Evolutionary conservation across 352 stramenopile species (phyloP).

Genomic region (Phytophthora kernoviae): DNA sequence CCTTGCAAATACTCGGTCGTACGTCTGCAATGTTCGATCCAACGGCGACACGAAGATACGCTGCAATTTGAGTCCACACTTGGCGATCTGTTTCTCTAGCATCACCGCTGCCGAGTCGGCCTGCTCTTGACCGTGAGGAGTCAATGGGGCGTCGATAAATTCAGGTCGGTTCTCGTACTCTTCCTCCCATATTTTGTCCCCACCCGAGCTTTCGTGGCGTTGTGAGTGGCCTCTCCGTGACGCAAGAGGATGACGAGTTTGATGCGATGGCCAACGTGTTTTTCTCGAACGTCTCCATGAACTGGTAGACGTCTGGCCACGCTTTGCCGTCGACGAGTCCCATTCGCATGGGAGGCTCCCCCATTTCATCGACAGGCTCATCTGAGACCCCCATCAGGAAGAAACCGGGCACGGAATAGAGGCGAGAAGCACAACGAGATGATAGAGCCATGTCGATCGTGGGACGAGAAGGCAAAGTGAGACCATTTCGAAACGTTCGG

Average conservation of each 20-base stretch:
- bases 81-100: constrained; percentile 47
- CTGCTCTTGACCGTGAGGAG: constrained; percentile 42
- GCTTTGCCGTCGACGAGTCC: constrained; percentile 44
- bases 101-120: constrained; percentile 37
- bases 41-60: constrained; percentile 69
- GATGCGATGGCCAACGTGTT: constrained; percentile 21
- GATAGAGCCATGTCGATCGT: background rate
- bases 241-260: constrained; percentile 70
- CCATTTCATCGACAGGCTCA: constrained; percentile 37
- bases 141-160: constrained; percentile 71
- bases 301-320: constrained; percentile 45
- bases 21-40: constrained; percentile 70
- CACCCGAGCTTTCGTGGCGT: constrained; percentile 64
- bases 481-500: no score
- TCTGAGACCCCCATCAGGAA: constrained; percentile 47
- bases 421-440: constrained; percentile 4
- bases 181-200: constrained; percentile 51
- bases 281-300: constrained; percentile 35
- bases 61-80: constrained; percentile 55
- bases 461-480: constrained; percentile 9
- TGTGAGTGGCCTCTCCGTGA: constrained; percentile 72
- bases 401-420: constrained; percentile 44
- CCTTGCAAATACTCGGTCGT: constrained; percentile 41
- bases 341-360: constrained; percentile 42
- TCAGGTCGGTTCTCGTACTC: constrained; percentile 50